A percentile compares a stretch with the other conserved stretches of the same genome.
Conservation (phyloP, 371 early-diverging fungal genomes). For the Mucor indicus region DNA sequence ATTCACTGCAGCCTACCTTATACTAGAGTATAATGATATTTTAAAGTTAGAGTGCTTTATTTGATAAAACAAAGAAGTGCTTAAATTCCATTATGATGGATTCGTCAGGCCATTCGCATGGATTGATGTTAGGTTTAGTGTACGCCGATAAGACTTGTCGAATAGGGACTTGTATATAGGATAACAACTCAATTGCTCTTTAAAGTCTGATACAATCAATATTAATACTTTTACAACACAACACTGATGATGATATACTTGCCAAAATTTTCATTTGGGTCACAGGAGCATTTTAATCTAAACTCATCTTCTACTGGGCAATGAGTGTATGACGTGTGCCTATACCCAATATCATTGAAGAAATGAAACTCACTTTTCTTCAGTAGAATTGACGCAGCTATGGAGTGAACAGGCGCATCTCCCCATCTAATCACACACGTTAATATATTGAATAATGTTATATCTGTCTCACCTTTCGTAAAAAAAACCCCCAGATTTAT, state of each 20-base stretch:
- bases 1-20: constrained; percentile 1
- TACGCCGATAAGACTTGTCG: too few relatives aligned
- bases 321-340: constrained; percentile 62
- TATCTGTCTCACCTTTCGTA: constrained; percentile 64
- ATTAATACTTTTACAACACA: too few relatives aligned
- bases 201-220: too few relatives aligned
- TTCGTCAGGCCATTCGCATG: too few relatives aligned
- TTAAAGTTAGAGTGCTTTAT: too few relatives aligned
- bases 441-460: constrained; percentile 6
- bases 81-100: too few relatives aligned
- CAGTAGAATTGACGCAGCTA: constrained; percentile 84
- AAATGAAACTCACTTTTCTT: constrained; percentile 79
- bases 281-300: constrained; percentile 51
- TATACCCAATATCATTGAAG: constrained; percentile 79
- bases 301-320: constrained; percentile 58
- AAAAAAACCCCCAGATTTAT: constrained; percentile 86
- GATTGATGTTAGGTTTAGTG: too few relatives aligned
- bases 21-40: too few relatives aligned
- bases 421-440: constrained; percentile 82
- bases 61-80: too few relatives aligned
- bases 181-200: too few relatives aligned
- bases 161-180: too few relatives aligned
- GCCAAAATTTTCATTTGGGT: constrained; percentile 50
- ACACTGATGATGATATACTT: too few relatives aligned
- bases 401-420: constrained; percentile 94